Base-by-base conservation (phyloP, 129 eudicot species). In the Chrysanthemum lavandulifolium region DNA sequence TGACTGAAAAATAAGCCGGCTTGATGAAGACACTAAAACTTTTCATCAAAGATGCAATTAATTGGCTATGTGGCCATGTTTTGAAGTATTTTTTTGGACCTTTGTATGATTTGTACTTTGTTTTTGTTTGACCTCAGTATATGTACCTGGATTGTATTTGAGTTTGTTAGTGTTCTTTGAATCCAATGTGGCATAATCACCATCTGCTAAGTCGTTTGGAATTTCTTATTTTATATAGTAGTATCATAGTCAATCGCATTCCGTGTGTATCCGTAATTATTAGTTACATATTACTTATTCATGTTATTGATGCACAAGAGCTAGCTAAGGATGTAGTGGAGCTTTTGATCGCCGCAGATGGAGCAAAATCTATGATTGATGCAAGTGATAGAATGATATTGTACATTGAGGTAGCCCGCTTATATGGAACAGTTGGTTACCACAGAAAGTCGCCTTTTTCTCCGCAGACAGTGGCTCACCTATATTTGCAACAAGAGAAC, bases 401-500 rank as follows among this genome's bases (percentile, higher is more conserved):
- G 21, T 19, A 19, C 21, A 19, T 19, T 57, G 98, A 94, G 83
- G 90, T 94, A 86, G 98, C 97, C 65, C 92, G 98, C 14, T 85
- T 94, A 23, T 23, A 23, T 23, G 97, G 97, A 74, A 86, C 86
- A 51, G 87, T 94, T 16, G 98, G 97, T 69, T 90, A 94, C 79
- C 96, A 87, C 45, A 80, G 98, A 94, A 94, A 83, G 98, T 96
- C 61, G 98, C 97, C 31, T 94, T 94, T 79, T 94, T 90, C 81
- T 94, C 98, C 25, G n/a, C n/a, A 84, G 98, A 82, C 98, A 23
- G 25, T 23, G 25, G 25, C 25, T 23, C 25, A 23, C 1, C 25
- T 23, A 23, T 23, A 23, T 23, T 23, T 23, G 25, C 25, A 23
- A 23, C 25, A 23, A 23, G 25, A 23, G 25, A 23, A 23, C 25